A percentile compares a stretch with the other conserved stretches of the same genome.
Conservation (phyloP, 2,329 filamentous ascomycete species). For the Fusarium dimerum region DNA sequence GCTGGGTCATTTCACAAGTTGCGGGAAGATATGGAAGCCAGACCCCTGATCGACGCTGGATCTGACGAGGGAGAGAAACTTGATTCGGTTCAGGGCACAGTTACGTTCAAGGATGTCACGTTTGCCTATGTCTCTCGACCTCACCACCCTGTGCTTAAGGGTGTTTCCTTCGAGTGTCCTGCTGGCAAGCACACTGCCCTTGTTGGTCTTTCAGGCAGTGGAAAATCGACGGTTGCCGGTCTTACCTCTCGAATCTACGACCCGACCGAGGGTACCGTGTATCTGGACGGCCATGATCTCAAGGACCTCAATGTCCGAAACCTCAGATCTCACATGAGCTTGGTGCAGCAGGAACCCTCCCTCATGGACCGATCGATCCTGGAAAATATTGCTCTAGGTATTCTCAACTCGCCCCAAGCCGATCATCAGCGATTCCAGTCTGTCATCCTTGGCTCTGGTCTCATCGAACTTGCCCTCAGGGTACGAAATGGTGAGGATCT, state of each 20-base stretch:
- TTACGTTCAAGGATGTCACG: constrained; percentile 41
- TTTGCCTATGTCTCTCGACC: constrained; percentile 49
- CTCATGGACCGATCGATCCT: constrained; percentile 49
- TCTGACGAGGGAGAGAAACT: constrained; percentile 42
- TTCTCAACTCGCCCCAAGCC: constrained; percentile 44
- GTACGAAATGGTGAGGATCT: constrained; percentile 53
- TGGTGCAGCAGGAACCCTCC: constrained; percentile 49
- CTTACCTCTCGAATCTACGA: constrained; percentile 61
- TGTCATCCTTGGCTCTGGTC: constrained; percentile 48
- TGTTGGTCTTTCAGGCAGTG: constrained; percentile 59
- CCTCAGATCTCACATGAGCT: constrained; percentile 43
- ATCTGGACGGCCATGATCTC: constrained; percentile 50
- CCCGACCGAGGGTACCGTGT: constrained; percentile 48
- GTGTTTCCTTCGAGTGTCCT: constrained; percentile 49
- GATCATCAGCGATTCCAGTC: constrained; percentile 43
- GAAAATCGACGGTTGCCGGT: constrained; percentile 58
- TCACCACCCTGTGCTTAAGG: constrained; percentile 43
- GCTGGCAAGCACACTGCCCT: constrained; percentile 54
- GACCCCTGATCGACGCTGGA: constrained; percentile 46
- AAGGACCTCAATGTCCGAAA: constrained; percentile 48
- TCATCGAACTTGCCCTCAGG: constrained; percentile 53
- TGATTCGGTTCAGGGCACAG: constrained; percentile 41
- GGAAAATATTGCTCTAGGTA: constrained; percentile 53
- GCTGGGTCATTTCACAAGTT: constrained; percentile 60
- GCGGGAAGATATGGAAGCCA: constrained; percentile 56